phyloP scores from a whole-genome alignment of 345 rosid genomes.

The Corymbia maculata region DNA sequence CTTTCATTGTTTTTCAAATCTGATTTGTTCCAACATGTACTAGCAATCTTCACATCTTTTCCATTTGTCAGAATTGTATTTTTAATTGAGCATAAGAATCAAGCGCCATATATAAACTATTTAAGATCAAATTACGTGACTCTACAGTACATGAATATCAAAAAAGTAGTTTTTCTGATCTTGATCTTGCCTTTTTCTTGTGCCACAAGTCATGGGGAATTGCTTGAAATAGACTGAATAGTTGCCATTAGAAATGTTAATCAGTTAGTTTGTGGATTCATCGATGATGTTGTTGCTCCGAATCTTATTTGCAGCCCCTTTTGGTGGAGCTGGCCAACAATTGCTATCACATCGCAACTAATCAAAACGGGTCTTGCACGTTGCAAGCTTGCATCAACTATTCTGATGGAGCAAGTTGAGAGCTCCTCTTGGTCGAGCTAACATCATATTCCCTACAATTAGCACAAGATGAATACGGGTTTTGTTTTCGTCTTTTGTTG shows the following conservation, averaged over 20 bases:
- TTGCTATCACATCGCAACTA: conserved; percentile 18
- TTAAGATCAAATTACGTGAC: background rate
- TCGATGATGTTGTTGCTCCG: no score
- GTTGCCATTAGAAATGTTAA: background rate
- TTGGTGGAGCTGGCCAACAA: conserved; percentile 8
- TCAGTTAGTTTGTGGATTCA: background rate
- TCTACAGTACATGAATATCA: background rate
- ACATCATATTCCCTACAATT: conserved; percentile 10
- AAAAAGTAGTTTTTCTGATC: no score
- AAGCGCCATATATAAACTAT: background rate
- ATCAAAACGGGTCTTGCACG: conserved; percentile 29
- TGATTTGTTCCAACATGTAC: background rate
- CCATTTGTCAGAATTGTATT: background rate
- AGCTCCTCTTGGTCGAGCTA: conserved; percentile 8
- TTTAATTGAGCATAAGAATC: background rate
- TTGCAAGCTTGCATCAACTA: conserved; percentile 17
- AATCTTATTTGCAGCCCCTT: conserved; percentile 9
- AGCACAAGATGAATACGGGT: conserved; percentile 8
- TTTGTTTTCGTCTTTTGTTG: background rate
- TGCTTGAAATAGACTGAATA: no score
- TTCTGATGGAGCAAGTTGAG: conserved; percentile 1
- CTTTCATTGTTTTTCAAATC: background rate
- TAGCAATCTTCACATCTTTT: background rate
- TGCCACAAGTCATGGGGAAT: background rate
- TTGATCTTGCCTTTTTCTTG: no score